Percentiles rank a stretch among this genome's conserved stretches.
phyloP scores from a whole-genome alignment of 2,329 filamentous ascomycete species.

The Pseudomassariella vexata region DNA sequence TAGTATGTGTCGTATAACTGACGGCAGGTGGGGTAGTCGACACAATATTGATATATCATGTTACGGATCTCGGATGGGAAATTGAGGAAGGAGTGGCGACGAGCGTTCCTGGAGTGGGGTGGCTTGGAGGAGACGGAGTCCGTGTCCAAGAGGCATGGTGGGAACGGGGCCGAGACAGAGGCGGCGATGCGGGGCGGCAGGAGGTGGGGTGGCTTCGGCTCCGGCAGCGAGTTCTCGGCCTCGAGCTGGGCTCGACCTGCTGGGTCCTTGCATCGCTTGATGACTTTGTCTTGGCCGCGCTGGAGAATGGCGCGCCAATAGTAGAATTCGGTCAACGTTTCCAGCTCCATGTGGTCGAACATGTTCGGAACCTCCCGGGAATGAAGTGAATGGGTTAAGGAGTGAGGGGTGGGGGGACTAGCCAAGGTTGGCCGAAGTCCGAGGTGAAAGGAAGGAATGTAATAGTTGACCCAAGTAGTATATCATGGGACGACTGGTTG shows the following conservation, averaged over 20 bases:
- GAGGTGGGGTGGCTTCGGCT: conserved; percentile 9
- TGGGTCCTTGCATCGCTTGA: conserved; percentile 14
- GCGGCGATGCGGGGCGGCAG: conserved; percentile 2
- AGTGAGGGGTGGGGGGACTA: conserved; percentile 3
- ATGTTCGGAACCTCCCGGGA: conserved; percentile 5
- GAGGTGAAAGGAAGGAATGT: no score
- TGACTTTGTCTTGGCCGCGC: conserved; percentile 14
- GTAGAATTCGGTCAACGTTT: conserved; percentile 10
- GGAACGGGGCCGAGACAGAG: no score
- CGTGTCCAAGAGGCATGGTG: conserved; percentile 1
- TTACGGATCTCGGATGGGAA: conserved; percentile 29
- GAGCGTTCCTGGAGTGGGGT: no score
- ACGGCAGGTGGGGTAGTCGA: conserved; percentile 21
- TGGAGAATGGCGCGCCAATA: conserved; percentile 7
- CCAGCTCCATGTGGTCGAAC: no score
- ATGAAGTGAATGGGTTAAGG: conserved; percentile 1
- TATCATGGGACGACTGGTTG: no score
- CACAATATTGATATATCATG: conserved; percentile 23
- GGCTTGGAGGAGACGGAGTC: no score
- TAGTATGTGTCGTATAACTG: conserved; percentile 26
- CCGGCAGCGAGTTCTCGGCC: conserved; percentile 14
- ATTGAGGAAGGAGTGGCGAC: conserved; percentile 17
- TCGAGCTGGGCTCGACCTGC: conserved; percentile 10
- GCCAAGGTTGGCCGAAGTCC: no score
- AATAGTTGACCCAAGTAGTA: no score